Evolutionary conservation across 805 yeast species (phyloP), one percentile per base, ranked within the genome.

Genomic region (Cyberlindnera euphorbiiphila): DNA sequence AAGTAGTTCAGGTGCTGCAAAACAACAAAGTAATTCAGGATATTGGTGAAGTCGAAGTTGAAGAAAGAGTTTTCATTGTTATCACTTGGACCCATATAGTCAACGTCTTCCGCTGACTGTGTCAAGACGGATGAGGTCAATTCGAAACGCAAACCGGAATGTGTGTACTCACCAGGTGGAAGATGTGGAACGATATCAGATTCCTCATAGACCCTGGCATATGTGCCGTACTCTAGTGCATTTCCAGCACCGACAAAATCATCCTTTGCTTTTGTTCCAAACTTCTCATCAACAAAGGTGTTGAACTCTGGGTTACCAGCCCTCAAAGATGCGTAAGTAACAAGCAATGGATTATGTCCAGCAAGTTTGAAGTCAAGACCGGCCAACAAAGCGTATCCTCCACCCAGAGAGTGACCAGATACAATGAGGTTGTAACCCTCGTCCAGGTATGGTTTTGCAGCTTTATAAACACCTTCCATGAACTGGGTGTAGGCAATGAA

Each of bases 391-490:
- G 88, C 81, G 32, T 81, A 56, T 0, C 89, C 88, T 6, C 80
- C 94, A 4, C 87, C 89, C 29, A 85, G 60, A 0, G 93, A 85
- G 60, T 85, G 95, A 0, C 95, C 94, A 1, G 78, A 62, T 2
- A 81, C 28, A 13, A 16, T 14, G 13, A 82, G 40, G 20, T 64
- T 55, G 54, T 77, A 80, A 20, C 65, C 68, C 0, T 78, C 73
- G 7, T 40, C 38, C 27, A 42, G 15, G 29, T 69, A 59, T 15
- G 61, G 49, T 5, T 54, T 39, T 16, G 61, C 53, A 13, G 71
- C 52, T 3, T 47, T 45, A 11, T 60, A 48, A 3, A 79, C 59
- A 41, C 74, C 68, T 10, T 63, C 64, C 42, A 62, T 60, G 28
- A 72, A 57, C 21, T 74, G 73, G n/a, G 63, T 54, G 20, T 39